These are phyloP conservation scores for Tolypocladium album DNA, from an alignment of 2,329 filamentous ascomycete species.

Conservation along the genomic window DNA sequence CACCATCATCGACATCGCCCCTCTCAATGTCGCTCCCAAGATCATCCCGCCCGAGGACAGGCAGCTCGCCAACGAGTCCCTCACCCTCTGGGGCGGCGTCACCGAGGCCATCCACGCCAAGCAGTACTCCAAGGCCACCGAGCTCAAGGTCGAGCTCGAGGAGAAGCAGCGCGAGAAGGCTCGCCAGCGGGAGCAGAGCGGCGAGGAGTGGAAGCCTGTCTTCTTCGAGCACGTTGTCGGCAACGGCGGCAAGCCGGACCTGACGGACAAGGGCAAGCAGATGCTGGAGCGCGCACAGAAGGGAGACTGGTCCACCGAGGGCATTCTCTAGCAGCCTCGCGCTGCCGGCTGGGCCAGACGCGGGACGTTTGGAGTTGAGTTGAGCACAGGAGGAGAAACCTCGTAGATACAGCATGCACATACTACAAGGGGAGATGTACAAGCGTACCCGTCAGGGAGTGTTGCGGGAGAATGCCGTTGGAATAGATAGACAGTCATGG, in stretches of 20 bases:
- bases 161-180: slow-evolving; percentile 81
- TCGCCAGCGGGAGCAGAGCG: slow-evolving; percentile 60
- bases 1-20: slow-evolving; percentile 80
- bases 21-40: slow-evolving; percentile 71
- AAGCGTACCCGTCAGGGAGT: not conserved
- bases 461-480: not conserved
- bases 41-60: slow-evolving; percentile 62
- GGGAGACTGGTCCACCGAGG: slow-evolving; percentile 39
- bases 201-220: slow-evolving; percentile 68
- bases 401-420: not conserved
- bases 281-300: slow-evolving; percentile 42
- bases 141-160: slow-evolving; percentile 82
- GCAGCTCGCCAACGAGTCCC: slow-evolving; percentile 83
- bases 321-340: slow-evolving; percentile 21
- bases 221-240: slow-evolving; percentile 63
- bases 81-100: slow-evolving; percentile 78
- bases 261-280: slow-evolving; percentile 41
- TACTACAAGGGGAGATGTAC: not conserved
- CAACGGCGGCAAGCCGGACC: slow-evolving; percentile 43
- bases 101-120: slow-evolving; percentile 76
- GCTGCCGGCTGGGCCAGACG: not conserved
- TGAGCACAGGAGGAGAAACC: not conserved
- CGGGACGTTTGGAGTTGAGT: not conserved
- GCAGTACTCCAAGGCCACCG: slow-evolving; percentile 76
- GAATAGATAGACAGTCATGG: not conserved